Conservation (phyloP, 31 red algal species). For the Pterothamnion heteromorphum region DNA sequence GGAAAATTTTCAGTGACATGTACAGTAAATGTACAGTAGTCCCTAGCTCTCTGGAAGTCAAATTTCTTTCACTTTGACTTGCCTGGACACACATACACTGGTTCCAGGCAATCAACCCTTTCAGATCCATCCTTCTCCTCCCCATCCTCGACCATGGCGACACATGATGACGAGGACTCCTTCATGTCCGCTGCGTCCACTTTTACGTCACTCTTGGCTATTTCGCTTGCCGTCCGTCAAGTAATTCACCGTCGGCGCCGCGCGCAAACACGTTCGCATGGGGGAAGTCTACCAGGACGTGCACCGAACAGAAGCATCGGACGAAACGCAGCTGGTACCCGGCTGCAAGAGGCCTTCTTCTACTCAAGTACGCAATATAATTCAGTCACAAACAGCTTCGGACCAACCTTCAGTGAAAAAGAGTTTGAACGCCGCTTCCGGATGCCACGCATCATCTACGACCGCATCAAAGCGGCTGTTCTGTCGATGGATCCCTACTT, state of each 20-base stretch:
- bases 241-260: not conserved
- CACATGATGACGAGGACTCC: too few relatives aligned
- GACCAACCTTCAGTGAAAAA: not conserved
- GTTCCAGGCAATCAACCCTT: too few relatives aligned
- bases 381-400: too few relatives aligned
- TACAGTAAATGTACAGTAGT: too few relatives aligned
- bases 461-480: not conserved
- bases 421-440: constrained; percentile 46
- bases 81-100: too few relatives aligned
- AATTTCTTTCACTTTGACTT: too few relatives aligned
- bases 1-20: too few relatives aligned
- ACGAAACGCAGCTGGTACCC: not conserved
- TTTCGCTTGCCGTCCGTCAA: not conserved
- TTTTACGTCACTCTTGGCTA: not conserved
- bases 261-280: not conserved
- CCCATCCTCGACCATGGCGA: too few relatives aligned
- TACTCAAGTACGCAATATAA: too few relatives aligned
- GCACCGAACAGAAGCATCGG: not conserved
- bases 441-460: not conserved
- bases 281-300: not conserved
- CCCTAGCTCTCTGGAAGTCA: too few relatives aligned
- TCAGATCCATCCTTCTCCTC: too few relatives aligned
- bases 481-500: constrained; percentile 14
- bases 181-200: not conserved
- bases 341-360: not conserved